phyloP scores from a whole-genome alignment of 768 basidiomycete genomes.

The Calocybe cyanea region DNA sequence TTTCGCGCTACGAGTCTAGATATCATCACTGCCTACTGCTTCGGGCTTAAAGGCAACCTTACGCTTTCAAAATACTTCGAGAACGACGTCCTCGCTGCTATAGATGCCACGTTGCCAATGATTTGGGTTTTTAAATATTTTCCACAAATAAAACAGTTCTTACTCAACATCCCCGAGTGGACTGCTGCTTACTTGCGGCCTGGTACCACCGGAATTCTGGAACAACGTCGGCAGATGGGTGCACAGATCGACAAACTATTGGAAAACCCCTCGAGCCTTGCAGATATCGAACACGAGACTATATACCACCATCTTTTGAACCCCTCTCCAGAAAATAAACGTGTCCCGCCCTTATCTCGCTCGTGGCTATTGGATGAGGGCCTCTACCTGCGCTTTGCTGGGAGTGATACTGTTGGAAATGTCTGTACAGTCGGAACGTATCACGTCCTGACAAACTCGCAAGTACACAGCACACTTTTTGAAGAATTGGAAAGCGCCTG shows the following conservation, averaged over 20 bases:
- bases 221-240: constrained; percentile 30
- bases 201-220: constrained; percentile 30
- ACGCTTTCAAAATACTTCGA: constrained; percentile 26
- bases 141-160: constrained; percentile 26
- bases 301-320: constrained; percentile 35
- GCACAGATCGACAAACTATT: constrained; percentile 31
- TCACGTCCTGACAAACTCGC: constrained; percentile 29
- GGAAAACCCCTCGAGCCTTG: constrained; percentile 26
- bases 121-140: constrained; percentile 36
- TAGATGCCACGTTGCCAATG: constrained; percentile 32
- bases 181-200: constrained; percentile 30
- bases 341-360: constrained; percentile 26
- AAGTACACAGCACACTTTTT: constrained; percentile 24
- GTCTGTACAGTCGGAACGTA: constrained; percentile 32
- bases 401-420: constrained; percentile 42
- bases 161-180: constrained; percentile 29
- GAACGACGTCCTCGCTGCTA: constrained; percentile 29
- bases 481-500: constrained; percentile 33
- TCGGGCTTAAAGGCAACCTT: constrained; percentile 20
- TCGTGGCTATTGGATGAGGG: constrained; percentile 35
- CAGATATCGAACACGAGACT: constrained; percentile 30
- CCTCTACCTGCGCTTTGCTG: constrained; percentile 35
- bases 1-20: constrained; percentile 36
- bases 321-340: constrained; percentile 26
- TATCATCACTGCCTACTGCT: constrained; percentile 38